These are phyloP conservation scores for Sporormia fimetaria DNA, from an alignment of 495 filamentous ascomycete species.

Conservation along the genomic window DNA sequence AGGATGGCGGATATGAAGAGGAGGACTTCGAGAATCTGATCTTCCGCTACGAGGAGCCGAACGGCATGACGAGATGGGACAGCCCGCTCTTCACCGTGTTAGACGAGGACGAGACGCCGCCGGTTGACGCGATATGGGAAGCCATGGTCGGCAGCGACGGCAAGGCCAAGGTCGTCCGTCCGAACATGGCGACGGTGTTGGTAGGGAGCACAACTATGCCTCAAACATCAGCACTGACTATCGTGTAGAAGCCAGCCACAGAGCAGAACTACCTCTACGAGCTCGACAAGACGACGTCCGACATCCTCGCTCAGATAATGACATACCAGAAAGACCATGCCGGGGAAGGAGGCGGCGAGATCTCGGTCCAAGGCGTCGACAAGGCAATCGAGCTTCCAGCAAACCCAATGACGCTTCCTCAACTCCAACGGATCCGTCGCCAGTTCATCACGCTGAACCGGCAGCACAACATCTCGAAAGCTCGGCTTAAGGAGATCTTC, in stretches of 20 bases:
- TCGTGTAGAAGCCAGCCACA: conserved; percentile 44
- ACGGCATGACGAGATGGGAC: conserved; percentile 91
- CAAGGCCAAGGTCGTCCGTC: conserved; percentile 46
- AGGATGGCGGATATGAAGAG: conserved; percentile 32
- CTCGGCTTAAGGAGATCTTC: conserved; percentile 55
- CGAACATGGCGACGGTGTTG: conserved; percentile 73
- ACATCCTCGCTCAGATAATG: conserved; percentile 63
- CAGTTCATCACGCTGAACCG: conserved; percentile 78
- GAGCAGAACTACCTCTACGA: conserved; percentile 73
- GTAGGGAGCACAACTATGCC: conserved; percentile 25
- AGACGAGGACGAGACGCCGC: conserved; percentile 61
- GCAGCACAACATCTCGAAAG: conserved; percentile 42
- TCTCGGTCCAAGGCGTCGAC: conserved; percentile 33
- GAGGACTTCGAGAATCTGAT: conserved; percentile 83
- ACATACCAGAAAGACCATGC: conserved; percentile 58
- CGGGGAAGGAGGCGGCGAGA: conserved; percentile 45
- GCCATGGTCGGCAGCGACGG: conserved; percentile 52
- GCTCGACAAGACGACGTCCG: conserved; percentile 75
- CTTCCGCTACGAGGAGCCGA: conserved; percentile 93
- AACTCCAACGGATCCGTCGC: conserved; percentile 70
- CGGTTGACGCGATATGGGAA: conserved; percentile 66
- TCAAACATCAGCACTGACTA: conserved; percentile 3
- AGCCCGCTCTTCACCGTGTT: conserved; percentile 84
- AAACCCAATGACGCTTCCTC: conserved; percentile 47
- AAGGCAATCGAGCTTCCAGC: conserved; percentile 31